A percentile compares a stretch with the other conserved stretches of the same genome.
These are phyloP conservation scores for Pezicula neosporulosa DNA, from an alignment of 2,329 filamentous ascomycete genomes.

Conservation along the genomic window DNA sequence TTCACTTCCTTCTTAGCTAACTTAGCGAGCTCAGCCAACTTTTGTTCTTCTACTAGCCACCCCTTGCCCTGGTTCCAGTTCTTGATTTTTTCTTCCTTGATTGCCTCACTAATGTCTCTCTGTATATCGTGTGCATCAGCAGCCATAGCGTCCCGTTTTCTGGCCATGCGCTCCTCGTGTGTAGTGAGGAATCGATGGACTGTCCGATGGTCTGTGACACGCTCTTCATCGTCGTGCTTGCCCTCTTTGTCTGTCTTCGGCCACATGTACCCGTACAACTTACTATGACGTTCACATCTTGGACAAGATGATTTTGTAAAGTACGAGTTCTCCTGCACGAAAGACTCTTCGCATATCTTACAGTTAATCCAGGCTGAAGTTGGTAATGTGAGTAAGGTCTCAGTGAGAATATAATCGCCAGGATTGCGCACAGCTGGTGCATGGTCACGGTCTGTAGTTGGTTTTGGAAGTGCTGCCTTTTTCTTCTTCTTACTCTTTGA, in stretches of 20 bases:
- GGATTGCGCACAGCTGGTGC: slow-evolving; percentile 46
- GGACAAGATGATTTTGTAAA: slow-evolving; percentile 83
- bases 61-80: background rate
- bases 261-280: slow-evolving; percentile 93
- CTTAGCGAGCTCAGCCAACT: background rate
- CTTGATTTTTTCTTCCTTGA: background rate
- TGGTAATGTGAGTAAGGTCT: slow-evolving; percentile 69
- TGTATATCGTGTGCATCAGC: background rate
- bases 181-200: slow-evolving; percentile 80
- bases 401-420: slow-evolving; percentile 81
- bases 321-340: slow-evolving; percentile 87
- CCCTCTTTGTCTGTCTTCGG: slow-evolving; percentile 88
- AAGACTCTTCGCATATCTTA: slow-evolving; percentile 75
- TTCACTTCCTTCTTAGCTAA: background rate
- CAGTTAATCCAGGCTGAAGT: slow-evolving; percentile 85
- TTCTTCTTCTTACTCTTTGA: slow-evolving; percentile 14
- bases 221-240: slow-evolving; percentile 66
- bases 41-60: background rate
- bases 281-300: slow-evolving; percentile 91
- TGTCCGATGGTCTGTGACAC: slow-evolving; percentile 73
- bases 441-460: slow-evolving; percentile 19
- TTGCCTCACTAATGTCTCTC: background rate
- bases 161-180: slow-evolving; percentile 52
- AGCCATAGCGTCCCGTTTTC: slow-evolving; percentile 14
- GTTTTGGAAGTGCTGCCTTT: slow-evolving; percentile 1